phyloP scores from a whole-genome alignment of 345 rosid genomes.

The Moricandia arvensis region DNA sequence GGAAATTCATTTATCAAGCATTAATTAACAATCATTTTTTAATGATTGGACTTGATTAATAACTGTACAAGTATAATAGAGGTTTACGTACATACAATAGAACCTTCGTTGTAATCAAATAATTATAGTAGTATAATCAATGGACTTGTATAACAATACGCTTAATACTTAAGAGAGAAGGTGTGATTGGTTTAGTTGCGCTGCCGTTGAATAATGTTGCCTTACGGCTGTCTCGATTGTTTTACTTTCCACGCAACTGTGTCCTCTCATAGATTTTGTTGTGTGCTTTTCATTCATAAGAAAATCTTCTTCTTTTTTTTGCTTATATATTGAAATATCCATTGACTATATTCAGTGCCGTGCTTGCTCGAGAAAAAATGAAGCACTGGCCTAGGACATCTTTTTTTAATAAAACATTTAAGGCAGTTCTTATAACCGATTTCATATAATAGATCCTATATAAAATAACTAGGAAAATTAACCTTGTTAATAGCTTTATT shows the following conservation, averaged over 20 bases:
- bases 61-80: slow-evolving; percentile 6
- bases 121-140: neutral
- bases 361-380: no score
- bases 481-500: no score
- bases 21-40: neutral
- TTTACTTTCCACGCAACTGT: slow-evolving; percentile 18
- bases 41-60: slow-evolving; percentile 4
- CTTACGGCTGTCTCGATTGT: neutral
- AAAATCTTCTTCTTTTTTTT: no score
- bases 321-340: no score
- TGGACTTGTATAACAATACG: no score
- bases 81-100: neutral
- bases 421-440: no score
- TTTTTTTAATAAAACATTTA: no score
- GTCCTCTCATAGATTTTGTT: slow-evolving; percentile 13
- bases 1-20: no score
- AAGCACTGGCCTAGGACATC: no score
- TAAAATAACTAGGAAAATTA: no score
- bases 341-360: no score
- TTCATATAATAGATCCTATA: no score
- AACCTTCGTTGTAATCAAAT: slow-evolving; percentile 28
- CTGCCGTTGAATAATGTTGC: slow-evolving; percentile 20
- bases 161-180: neutral
- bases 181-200: slow-evolving; percentile 23
- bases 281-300: neutral